A percentile compares a stretch with the other conserved stretches of the same genome.
phyloP scores from a whole-genome alignment of 495 filamentous ascomycete species.

The Thozetella sp. region DNA sequence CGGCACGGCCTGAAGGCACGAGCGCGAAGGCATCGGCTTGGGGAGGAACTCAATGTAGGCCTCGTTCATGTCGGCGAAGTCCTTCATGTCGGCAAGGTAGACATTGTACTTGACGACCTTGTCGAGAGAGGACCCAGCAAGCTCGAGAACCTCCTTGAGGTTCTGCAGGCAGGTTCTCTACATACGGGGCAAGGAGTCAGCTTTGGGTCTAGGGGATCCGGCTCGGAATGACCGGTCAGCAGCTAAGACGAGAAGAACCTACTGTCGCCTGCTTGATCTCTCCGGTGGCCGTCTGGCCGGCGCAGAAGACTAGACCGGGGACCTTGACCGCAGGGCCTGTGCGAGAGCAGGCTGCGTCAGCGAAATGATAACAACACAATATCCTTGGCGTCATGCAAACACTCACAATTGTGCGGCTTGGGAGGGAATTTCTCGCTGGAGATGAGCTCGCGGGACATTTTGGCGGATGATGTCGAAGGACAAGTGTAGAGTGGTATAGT shows the following conservation, averaged over 20 bases:
- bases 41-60: constrained; percentile 46
- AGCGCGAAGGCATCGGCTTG: constrained; percentile 39
- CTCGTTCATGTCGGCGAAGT: constrained; percentile 60
- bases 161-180: constrained; percentile 56
- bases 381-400: not conserved
- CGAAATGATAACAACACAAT: not conserved
- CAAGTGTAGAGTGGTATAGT: constrained; percentile 22
- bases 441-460: constrained; percentile 42
- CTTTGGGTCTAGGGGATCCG: too few species aligned
- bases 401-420: constrained; percentile 42
- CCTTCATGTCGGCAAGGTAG: constrained; percentile 60
- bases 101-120: constrained; percentile 63
- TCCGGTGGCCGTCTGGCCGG: constrained; percentile 41
- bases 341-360: not conserved
- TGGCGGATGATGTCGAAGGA: constrained; percentile 36
- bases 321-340: constrained; percentile 37
- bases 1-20: constrained; percentile 36
- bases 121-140: constrained; percentile 49
- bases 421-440: constrained; percentile 41
- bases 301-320: constrained; percentile 39
- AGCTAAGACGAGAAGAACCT: constrained; percentile 14
- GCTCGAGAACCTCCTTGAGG: constrained; percentile 54
- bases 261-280: constrained; percentile 43
- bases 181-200: not conserved
- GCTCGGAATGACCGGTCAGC: constrained; percentile 27